Conservation (phyloP, 129 eudicot species). For the Solidago caesia region DNA sequence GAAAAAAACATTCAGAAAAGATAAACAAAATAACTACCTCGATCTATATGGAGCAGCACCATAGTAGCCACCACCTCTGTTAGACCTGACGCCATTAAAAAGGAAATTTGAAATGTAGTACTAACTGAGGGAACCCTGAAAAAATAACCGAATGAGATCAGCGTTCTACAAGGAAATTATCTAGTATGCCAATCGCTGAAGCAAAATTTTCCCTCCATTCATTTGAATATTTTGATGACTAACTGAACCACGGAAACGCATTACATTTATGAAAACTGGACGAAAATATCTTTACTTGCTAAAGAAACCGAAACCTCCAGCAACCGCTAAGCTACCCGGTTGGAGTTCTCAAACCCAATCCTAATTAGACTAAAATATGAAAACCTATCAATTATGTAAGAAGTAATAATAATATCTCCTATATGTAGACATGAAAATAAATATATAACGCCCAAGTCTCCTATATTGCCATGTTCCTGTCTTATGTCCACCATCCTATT, state of each 20-base stretch:
- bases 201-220: neutral
- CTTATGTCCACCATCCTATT: no score
- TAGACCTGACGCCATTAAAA: slow-evolving; percentile 47
- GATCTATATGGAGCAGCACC: slow-evolving; percentile 77
- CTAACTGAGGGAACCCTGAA: slow-evolving; percentile 26
- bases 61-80: slow-evolving; percentile 50
- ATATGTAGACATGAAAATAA: no score
- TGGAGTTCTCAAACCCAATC: no score
- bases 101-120: slow-evolving; percentile 10
- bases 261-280: neutral
- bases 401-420: no score
- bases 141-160: slow-evolving; percentile 8
- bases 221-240: neutral
- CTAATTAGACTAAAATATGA: no score
- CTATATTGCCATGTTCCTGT: no score
- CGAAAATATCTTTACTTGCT: no score
- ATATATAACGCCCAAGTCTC: no score
- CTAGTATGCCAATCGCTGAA: neutral
- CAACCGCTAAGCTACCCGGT: no score
- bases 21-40: slow-evolving; percentile 42
- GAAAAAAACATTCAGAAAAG: neutral
- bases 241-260: neutral
- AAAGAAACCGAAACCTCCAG: no score
- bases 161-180: neutral
- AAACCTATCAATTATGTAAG: no score